Conservation (phyloP, 805 yeast genomes). For the Wickerhamiella slavikovae region DNA sequence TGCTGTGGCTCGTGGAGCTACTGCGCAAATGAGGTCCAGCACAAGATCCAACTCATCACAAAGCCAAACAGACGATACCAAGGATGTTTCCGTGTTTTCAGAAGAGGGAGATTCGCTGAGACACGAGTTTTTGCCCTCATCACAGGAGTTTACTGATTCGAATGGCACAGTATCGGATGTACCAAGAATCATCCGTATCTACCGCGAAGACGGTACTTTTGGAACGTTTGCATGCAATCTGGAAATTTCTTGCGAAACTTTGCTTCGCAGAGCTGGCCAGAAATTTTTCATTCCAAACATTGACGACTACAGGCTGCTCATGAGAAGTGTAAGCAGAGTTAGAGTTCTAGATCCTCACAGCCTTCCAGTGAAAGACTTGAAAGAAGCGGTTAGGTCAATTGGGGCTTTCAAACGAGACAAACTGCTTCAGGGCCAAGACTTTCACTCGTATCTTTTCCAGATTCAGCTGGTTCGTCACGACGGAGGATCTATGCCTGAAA, state of each 20-base stretch:
- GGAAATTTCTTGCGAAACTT: conserved; percentile 55
- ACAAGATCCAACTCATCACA: too few relatives aligned
- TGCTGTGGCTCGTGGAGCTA: too few relatives aligned
- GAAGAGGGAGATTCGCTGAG: too few relatives aligned
- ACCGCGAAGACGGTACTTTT: conserved; percentile 66
- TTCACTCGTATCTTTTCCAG: neutral
- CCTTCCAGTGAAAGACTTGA: conserved; percentile 5
- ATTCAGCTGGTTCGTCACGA: neutral
- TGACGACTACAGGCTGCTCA: conserved; percentile 7
- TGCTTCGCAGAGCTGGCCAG: conserved; percentile 48
- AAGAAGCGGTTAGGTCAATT: neutral
- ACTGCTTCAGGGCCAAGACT: neutral
- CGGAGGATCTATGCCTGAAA: neutral
- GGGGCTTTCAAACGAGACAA: too few relatives aligned
- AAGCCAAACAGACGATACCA: too few relatives aligned
- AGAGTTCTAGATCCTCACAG: conserved; percentile 4
- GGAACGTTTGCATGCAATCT: conserved; percentile 66
- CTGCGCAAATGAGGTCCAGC: too few relatives aligned
- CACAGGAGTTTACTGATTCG: too few relatives aligned
- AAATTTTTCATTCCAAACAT: conserved; percentile 28
- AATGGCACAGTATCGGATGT: too few relatives aligned
- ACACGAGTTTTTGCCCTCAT: too few relatives aligned
- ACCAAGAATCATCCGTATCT: too few relatives aligned
- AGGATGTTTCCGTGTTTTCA: too few relatives aligned
- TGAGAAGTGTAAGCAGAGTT: conserved; percentile 6